Conservation (phyloP, 1,284 basidiomycete species). For the Exobasidium cylindrosporum region DNA sequence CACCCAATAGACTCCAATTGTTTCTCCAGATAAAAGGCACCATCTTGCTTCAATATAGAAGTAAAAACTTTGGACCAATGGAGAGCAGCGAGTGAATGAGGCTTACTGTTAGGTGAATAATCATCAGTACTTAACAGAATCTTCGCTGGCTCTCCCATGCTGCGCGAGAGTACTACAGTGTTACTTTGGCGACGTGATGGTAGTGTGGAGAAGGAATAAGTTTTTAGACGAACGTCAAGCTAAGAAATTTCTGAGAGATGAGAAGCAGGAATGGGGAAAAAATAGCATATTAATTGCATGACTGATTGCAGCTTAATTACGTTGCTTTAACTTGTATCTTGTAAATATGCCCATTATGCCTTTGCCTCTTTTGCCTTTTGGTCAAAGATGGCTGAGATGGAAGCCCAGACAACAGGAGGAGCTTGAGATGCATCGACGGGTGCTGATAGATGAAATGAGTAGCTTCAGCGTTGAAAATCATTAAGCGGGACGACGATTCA, state of each 20-base stretch:
- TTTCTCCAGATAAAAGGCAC: neutral
- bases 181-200: too few species aligned
- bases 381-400: slow-evolving; percentile 61
- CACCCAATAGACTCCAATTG: slow-evolving; percentile 4
- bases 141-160: neutral
- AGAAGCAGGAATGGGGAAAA: too few species aligned
- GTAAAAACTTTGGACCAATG: slow-evolving; percentile 7
- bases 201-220: too few species aligned
- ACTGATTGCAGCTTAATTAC: too few species aligned
- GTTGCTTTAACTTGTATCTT: too few species aligned
- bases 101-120: slow-evolving; percentile 8
- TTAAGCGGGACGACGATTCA: too few species aligned
- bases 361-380: slow-evolving; percentile 19
- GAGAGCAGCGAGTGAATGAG: slow-evolving; percentile 12
- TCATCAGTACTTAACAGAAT: slow-evolving; percentile 8
- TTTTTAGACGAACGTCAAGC: too few species aligned
- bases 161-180: too few species aligned
- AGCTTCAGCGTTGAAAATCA: neutral
- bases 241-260: too few species aligned
- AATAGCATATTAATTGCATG: too few species aligned
- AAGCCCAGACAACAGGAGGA: slow-evolving; percentile 86
- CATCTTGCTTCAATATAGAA: neutral
- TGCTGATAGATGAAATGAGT: slow-evolving; percentile 52
- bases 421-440: slow-evolving; percentile 90
- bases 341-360: too few species aligned